phyloP scores from a whole-genome alignment of 768 basidiomycete genomes.

The Heimioporus sp. region DNA sequence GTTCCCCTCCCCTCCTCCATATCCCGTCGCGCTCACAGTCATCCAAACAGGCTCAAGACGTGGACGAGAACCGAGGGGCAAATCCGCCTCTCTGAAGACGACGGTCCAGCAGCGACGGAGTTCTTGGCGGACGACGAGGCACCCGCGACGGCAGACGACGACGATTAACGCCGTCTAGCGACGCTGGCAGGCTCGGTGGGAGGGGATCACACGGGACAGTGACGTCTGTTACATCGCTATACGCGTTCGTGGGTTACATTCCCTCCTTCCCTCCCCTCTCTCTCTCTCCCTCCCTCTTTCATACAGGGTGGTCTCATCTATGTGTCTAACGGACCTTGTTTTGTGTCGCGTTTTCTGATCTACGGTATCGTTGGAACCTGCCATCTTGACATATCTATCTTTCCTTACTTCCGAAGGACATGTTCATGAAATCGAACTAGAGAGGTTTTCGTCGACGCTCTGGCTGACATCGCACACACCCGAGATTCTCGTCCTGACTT shows the following conservation, averaged over 20 bases:
- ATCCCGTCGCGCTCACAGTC: background rate
- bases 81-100: conserved; percentile 68
- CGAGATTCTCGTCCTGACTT: too few species aligned
- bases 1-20: conserved; percentile 18
- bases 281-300: background rate
- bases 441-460: background rate
- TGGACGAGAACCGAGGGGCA: conserved; percentile 52
- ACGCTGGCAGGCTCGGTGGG: conserved; percentile 1
- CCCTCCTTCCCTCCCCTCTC: too few species aligned
- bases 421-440: background rate
- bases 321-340: background rate
- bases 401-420: background rate
- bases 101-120: conserved; percentile 66
- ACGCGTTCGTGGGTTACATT: background rate
- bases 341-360: background rate
- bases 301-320: background rate
- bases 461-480: too few species aligned
- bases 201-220: conserved; percentile 2
- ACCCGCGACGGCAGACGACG: conserved; percentile 36
- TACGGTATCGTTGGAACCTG: background rate
- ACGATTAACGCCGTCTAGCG: conserved; percentile 13
- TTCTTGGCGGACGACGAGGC: conserved; percentile 59
- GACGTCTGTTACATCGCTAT: background rate
- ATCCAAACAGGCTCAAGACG: conserved; percentile 49
- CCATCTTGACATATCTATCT: background rate